Conservation (phyloP, 495 filamentous ascomycete species). For the Pyronema omphalodes region DNA sequence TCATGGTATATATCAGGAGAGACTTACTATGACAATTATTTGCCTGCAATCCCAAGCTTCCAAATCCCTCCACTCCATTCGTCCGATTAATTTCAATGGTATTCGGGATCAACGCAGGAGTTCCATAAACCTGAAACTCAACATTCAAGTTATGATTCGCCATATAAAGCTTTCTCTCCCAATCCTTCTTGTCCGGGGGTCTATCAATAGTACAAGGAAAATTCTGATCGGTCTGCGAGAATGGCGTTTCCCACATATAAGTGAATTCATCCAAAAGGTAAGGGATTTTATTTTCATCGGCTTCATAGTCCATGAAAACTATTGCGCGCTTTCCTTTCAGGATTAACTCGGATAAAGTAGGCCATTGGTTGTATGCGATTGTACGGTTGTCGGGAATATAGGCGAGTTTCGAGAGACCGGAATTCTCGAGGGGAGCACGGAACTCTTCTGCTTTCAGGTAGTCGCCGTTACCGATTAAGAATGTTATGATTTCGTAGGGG, state of each 20-base stretch:
- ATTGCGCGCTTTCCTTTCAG: conserved; percentile 40
- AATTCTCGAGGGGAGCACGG: conserved; percentile 39
- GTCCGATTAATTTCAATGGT: conserved; percentile 44
- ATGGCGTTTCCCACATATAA: conserved; percentile 61
- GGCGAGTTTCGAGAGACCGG: conserved; percentile 35
- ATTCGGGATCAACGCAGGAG: conserved; percentile 57
- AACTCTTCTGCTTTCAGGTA: conserved; percentile 42
- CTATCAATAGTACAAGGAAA: conserved; percentile 56
- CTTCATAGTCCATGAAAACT: conserved; percentile 65
- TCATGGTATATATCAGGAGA: neutral
- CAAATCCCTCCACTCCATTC: conserved; percentile 45
- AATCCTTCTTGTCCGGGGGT: conserved; percentile 40
- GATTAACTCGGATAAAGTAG: conserved; percentile 65
- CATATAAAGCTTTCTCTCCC: conserved; percentile 53
- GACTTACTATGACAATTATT: conserved; percentile 35
- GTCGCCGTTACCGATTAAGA: conserved; percentile 73
- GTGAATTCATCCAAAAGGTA: conserved; percentile 60
- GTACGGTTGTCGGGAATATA: conserved; percentile 40
- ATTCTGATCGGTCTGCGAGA: conserved; percentile 41
- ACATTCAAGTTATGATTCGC: conserved; percentile 86
- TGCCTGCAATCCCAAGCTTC: conserved; percentile 54
- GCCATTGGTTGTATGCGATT: conserved; percentile 64
- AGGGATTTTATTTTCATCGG: conserved; percentile 56
- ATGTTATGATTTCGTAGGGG: conserved; percentile 81
- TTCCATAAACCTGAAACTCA: conserved; percentile 42